Conservation (phyloP, 2,329 filamentous ascomycete species). For the Colletotrichum gloeosporioides region DNA sequence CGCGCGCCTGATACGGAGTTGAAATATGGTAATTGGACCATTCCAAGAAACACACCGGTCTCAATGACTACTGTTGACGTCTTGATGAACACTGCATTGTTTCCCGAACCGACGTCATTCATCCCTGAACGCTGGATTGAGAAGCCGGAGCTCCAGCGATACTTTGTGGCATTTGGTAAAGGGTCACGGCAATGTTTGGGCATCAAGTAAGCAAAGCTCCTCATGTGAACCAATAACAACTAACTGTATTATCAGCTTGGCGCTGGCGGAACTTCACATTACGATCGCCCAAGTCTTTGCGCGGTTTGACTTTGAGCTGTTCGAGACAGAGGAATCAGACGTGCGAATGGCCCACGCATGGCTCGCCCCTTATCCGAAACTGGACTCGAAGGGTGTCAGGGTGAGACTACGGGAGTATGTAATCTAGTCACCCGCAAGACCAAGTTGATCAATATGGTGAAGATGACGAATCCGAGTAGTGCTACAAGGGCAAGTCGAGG, state of each 20-base stretch:
- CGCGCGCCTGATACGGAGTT: constrained; percentile 33
- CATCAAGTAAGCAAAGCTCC: constrained; percentile 24
- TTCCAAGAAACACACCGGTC: constrained; percentile 37
- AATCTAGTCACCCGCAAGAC: neutral
- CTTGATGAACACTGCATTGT: constrained; percentile 28
- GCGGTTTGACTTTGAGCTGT: constrained; percentile 29
- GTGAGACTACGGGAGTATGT: neutral
- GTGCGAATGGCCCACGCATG: constrained; percentile 23
- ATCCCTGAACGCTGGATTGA: constrained; percentile 30
- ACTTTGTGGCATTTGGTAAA: constrained; percentile 26
- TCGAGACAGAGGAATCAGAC: constrained; percentile 27
- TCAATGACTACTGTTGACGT: constrained; percentile 39
- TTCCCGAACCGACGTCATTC: constrained; percentile 26
- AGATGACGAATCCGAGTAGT: neutral
- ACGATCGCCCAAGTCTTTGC: constrained; percentile 24
- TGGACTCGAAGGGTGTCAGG: constrained; percentile 20
- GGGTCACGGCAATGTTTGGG: constrained; percentile 27
- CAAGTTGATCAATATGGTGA: neutral
- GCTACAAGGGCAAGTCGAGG: neutral
- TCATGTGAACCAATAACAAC: neutral
- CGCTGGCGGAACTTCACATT: constrained; percentile 27
- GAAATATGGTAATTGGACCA: constrained; percentile 30
- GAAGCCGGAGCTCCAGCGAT: constrained; percentile 20
- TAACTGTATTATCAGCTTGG: constrained; percentile 18
- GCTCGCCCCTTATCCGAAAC: constrained; percentile 21